Evolutionary conservation across 495 filamentous ascomycete species (phyloP).

Genomic region (Penicillium bovifimosum): DNA sequence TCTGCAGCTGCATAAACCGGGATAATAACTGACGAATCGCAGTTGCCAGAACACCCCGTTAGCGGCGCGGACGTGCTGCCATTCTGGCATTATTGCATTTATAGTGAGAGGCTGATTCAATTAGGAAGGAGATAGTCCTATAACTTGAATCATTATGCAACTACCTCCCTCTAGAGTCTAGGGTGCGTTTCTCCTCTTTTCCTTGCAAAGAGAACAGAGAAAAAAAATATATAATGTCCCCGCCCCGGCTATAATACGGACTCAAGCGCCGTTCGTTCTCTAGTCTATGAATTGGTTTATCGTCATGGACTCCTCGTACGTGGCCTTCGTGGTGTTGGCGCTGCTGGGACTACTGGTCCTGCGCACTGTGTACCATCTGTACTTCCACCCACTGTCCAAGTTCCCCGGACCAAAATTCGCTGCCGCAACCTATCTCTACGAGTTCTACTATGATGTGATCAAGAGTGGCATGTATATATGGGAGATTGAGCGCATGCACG

Average conservation of each 20-base stretch:
- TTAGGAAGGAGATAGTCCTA: background rate
- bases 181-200: background rate
- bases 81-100: background rate
- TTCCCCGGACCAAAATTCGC: constrained; percentile 48
- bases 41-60: background rate
- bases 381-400: constrained; percentile 32
- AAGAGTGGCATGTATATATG: constrained; percentile 40
- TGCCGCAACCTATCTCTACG: constrained; percentile 39
- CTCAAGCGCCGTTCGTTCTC: background rate
- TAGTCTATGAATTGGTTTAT: background rate
- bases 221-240: background rate
- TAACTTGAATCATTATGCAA: background rate
- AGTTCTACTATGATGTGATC: constrained; percentile 48
- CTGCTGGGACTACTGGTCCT: constrained; percentile 1
- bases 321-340: background rate
- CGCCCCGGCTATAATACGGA: background rate
- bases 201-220: no score
- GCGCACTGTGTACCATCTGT: constrained; percentile 28
- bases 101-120: background rate
- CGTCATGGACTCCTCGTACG: constrained; percentile 11
- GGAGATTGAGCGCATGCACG: constrained; percentile 45
- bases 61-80: background rate
- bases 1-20: background rate
- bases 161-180: background rate
- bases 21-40: background rate